Base-by-base conservation (phyloP, 768 basidiomycete species). In the Rhodotorula taiwanensis region DNA sequence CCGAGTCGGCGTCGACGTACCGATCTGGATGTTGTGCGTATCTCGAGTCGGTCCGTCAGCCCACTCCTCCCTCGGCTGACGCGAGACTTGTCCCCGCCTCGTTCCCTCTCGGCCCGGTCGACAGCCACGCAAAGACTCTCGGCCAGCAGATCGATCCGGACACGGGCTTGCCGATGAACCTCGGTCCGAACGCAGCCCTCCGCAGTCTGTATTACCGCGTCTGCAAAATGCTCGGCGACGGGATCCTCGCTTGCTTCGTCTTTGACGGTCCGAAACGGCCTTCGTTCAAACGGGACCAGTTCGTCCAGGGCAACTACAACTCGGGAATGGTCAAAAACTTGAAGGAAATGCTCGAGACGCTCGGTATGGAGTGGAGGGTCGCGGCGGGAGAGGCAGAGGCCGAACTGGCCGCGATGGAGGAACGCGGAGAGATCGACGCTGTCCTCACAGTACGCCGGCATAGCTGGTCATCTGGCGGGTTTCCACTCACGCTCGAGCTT, bases 381-480 rank as follows among this genome's bases (percentile, higher is more conserved):
- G 71, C 71, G 5, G 49, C 56, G 2, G 71, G 71, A 2, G 71
- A 72, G 47, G 71, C 71, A 0, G 71, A 70, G 51, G 69, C 69
- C 1, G 64, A 72, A 42, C 41, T 72, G 15, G 67, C 67, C 4
- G 63, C 21, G 44, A 52, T 70, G 52, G 42, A 45, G 20, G 8
- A 2, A 16, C 33, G 56, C 3, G 66, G 68, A 3, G 55, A 64
- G 53, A 55, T 72, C 16, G 71, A 72, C 21, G 66, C 39, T 4
- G 51, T 72, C 6, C 27, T 72, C 9, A 60, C 71, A 18, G 64
- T 65, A 36, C 52, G 62, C 28, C 8, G 20, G n/a, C 5, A 8
- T n/a, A n/a, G n/a, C n/a, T n/a, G n/a, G n/a, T n/a, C n/a, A n/a
- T n/a, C n/a, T n/a, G n/a, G n/a, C n/a, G n/a, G n/a, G n/a, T n/a